These are phyloP conservation scores for Sporothrix pallida DNA, from an alignment of 2,329 filamentous ascomycete species.

Conservation along the genomic window DNA sequence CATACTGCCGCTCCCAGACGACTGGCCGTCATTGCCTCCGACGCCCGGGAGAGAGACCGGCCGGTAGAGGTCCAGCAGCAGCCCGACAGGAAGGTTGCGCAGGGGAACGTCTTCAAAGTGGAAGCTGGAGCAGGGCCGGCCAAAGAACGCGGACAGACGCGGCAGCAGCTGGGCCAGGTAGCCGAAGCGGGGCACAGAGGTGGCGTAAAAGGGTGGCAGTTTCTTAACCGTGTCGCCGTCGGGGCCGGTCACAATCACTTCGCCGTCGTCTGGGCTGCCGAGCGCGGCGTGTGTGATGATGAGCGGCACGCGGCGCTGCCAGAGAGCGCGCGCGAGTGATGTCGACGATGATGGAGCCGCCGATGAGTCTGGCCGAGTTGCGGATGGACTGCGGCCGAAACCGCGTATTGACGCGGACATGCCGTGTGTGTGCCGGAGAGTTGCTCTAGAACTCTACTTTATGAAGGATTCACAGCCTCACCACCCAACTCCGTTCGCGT, in stretches of 20 bases:
- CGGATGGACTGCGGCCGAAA: not conserved
- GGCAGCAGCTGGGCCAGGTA: slow-evolving; percentile 65
- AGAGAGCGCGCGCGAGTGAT: slow-evolving; percentile 55
- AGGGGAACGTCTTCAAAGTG: slow-evolving; percentile 62
- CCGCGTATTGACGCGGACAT: not conserved
- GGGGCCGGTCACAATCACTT: not conserved
- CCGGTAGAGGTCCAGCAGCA: slow-evolving; percentile 63
- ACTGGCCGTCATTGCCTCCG: not conserved
- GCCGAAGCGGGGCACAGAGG: slow-evolving; percentile 62
- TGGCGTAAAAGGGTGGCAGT: slow-evolving; percentile 49
- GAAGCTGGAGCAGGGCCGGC: slow-evolving; percentile 61
- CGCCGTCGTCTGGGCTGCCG: slow-evolving; percentile 18
- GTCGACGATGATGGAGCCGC: not conserved
- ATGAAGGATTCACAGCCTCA: too few species aligned
- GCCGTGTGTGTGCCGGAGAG: too few species aligned
- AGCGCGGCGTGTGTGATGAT: slow-evolving; percentile 57
- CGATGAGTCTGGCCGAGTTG: not conserved
- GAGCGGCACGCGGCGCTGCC: slow-evolving; percentile 60
- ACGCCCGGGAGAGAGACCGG: slow-evolving; percentile 42
- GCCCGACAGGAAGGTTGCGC: slow-evolving; percentile 59
- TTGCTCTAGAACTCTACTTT: too few species aligned
- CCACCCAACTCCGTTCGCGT: too few species aligned
- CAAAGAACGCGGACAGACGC: slow-evolving; percentile 61
- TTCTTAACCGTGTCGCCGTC: not conserved
- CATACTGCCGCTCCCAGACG: not conserved